phyloP scores from a whole-genome alignment of 371 early-diverging fungal species.

The Capillidium rhysosporum region DNA sequence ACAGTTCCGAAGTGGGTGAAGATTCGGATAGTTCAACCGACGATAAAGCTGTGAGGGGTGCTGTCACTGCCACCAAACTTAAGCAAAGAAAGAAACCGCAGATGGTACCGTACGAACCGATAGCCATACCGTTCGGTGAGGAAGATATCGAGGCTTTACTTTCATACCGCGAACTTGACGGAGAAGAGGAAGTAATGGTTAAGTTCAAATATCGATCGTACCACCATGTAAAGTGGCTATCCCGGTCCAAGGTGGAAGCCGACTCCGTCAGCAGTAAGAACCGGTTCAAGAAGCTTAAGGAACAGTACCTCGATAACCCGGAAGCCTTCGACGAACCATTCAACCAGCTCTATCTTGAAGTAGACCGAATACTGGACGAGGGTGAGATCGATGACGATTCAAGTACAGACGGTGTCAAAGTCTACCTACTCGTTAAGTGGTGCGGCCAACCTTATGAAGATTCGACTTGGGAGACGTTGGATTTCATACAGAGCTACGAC shows the following conservation, averaged over 20 bases:
- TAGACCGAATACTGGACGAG: conserved; percentile 73
- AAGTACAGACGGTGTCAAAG: conserved; percentile 23
- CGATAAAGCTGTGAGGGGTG: no score
- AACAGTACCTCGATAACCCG: conserved; percentile 28
- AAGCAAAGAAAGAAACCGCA: no score
- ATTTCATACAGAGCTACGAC: conserved; percentile 27
- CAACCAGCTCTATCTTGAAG: conserved; percentile 26
- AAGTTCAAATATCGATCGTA: conserved; percentile 9
- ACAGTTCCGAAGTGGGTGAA: no score
- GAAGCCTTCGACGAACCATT: conserved; percentile 24
- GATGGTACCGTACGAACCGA: neutral
- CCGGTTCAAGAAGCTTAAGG: conserved; percentile 56
- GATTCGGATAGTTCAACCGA: no score
- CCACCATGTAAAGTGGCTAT: conserved; percentile 9
- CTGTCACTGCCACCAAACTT: no score
- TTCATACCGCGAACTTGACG: neutral
- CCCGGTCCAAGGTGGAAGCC: conserved; percentile 28
- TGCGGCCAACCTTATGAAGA: conserved; percentile 59
- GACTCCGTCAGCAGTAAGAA: conserved; percentile 48
- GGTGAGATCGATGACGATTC: conserved; percentile 37
- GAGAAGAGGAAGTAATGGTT: conserved; percentile 3
- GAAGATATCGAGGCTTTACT: conserved; percentile 1
- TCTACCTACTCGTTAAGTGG: conserved; percentile 84
- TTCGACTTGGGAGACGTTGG: conserved; percentile 70
- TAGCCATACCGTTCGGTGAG: neutral